Conservation (phyloP, 2,329 filamentous ascomycete species). For the Paramyrothecium sp. region DNA sequence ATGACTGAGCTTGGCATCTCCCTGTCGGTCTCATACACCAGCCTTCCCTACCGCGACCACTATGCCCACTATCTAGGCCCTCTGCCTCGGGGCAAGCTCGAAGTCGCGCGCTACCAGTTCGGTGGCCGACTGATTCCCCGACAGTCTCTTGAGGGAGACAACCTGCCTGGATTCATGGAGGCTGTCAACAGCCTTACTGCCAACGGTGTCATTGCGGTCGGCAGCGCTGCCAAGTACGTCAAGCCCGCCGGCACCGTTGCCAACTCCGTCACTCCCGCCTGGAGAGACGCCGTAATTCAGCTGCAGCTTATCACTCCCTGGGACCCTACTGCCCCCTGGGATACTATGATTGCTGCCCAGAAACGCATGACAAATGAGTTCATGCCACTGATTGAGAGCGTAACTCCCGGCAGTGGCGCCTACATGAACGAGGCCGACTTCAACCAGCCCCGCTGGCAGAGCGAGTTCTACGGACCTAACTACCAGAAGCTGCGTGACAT, state of each 20-base stretch:
- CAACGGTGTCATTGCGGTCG: slow-evolving; percentile 26
- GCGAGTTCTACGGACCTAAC: neutral
- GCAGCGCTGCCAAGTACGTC: slow-evolving; percentile 25
- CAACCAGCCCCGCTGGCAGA: slow-evolving; percentile 2
- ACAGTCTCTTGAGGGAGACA: slow-evolving; percentile 25
- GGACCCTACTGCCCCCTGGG: slow-evolving; percentile 16
- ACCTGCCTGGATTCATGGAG: slow-evolving; percentile 19
- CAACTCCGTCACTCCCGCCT: slow-evolving; percentile 36
- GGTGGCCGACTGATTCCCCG: slow-evolving; percentile 35
- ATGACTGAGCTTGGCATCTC: slow-evolving; percentile 17
- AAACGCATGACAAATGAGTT: slow-evolving; percentile 26
- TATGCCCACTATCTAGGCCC: slow-evolving; percentile 32
- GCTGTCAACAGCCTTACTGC: slow-evolving; percentile 27
- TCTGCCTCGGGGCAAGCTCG: slow-evolving; percentile 28
- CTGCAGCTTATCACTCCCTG: slow-evolving; percentile 25
- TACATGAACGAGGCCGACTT: slow-evolving; percentile 5
- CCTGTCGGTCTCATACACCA: slow-evolving; percentile 24
- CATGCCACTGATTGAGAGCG: slow-evolving; percentile 16
- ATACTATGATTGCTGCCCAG: slow-evolving; percentile 23
- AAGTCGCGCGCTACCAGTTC: slow-evolving; percentile 29
- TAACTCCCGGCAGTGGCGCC: slow-evolving; percentile 9
- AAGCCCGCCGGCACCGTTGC: slow-evolving; percentile 23
- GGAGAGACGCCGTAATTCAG: slow-evolving; percentile 31
- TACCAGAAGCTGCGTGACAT: slow-evolving; percentile 3
- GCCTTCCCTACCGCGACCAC: slow-evolving; percentile 26